Conservation (phyloP, 768 basidiomycete genomes). For the Tulasnella sp. region DNA sequence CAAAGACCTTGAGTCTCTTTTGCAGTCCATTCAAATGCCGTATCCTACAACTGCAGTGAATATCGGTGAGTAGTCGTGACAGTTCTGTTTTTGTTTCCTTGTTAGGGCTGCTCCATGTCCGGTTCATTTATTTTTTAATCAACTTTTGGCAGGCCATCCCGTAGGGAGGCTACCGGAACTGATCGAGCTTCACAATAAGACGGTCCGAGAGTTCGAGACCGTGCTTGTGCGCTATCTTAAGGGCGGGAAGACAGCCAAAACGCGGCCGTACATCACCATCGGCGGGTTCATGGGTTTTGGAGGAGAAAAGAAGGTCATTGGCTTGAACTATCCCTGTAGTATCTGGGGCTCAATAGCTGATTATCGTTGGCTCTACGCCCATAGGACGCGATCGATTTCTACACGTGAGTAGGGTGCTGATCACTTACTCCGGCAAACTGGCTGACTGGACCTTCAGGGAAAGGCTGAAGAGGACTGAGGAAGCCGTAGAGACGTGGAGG, state of each 20-base stretch:
- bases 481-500: constrained; percentile 61
- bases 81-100: too few relatives aligned
- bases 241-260: constrained; percentile 62
- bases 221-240: constrained; percentile 86
- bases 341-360: neutral
- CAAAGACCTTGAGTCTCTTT: constrained; percentile 66
- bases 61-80: constrained; percentile 33
- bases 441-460: constrained; percentile 29
- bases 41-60: constrained; percentile 89
- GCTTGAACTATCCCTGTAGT: too few relatives aligned
- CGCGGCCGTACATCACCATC: constrained; percentile 67
- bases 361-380: too few relatives aligned
- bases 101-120: neutral
- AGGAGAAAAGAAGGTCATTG: constrained; percentile 55
- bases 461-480: constrained; percentile 52
- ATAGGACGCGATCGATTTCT: constrained; percentile 89
- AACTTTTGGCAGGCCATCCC: constrained; percentile 38
- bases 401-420: constrained; percentile 52
- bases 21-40: constrained; percentile 59
- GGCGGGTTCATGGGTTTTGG: constrained; percentile 78
- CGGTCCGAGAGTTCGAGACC: constrained; percentile 87
- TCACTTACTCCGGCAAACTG: neutral
- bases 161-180: constrained; percentile 83
- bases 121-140: neutral
- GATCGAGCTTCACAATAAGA: constrained; percentile 83